These are phyloP conservation scores for Bocquillonia castaneifolia DNA, from an alignment of 441 rosid genomes.

Conservation along the genomic window DNA sequence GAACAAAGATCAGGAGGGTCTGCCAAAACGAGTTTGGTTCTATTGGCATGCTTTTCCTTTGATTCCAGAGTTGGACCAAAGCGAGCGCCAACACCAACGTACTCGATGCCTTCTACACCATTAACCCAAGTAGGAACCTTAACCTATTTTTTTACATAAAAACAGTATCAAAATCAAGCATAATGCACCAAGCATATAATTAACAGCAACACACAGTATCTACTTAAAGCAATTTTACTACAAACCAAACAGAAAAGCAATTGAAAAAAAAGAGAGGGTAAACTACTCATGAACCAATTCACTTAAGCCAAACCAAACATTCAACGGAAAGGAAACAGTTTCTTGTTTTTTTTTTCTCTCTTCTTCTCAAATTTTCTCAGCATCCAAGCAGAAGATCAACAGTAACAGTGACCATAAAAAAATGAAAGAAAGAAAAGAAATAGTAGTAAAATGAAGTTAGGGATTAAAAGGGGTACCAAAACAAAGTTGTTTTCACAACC, in stretches of 20 bases:
- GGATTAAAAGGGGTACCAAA: slow-evolving; percentile 41
- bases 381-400: slow-evolving; percentile 24
- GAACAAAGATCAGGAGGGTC: slow-evolving; percentile 86
- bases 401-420: background rate
- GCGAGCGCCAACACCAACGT: slow-evolving; percentile 97
- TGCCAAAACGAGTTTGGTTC: slow-evolving; percentile 58
- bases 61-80: slow-evolving; percentile 79
- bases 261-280: background rate
- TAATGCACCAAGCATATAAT: background rate
- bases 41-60: slow-evolving; percentile 86
- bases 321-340: background rate
- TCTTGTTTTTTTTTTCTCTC: background rate
- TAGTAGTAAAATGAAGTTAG: slow-evolving; percentile 20
- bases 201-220: background rate
- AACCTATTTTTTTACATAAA: slow-evolving; percentile 48
- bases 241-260: background rate
- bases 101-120: slow-evolving; percentile 68
- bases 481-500: slow-evolving; percentile 96
- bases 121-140: slow-evolving; percentile 90
- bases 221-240: background rate
- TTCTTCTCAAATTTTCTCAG: slow-evolving; percentile 14
- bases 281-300: background rate
- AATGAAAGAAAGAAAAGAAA: background rate
- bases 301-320: background rate
- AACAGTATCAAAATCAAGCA: slow-evolving; percentile 4